Percentiles rank a stretch among this genome's conserved stretches.
Conservation (phyloP, 768 basidiomycete species). For the Mycena indigotica region DNA sequence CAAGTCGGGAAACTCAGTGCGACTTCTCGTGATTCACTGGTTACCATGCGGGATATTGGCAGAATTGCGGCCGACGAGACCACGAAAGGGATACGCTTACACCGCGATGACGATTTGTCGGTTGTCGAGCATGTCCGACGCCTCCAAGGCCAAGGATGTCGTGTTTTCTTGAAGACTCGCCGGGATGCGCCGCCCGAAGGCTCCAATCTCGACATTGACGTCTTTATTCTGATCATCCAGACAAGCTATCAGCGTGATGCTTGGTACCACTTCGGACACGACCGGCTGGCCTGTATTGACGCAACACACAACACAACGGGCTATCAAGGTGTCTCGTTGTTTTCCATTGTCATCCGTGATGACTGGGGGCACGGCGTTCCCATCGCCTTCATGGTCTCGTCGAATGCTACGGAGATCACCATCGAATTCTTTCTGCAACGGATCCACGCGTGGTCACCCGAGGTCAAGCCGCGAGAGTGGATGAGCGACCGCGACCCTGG, state of each 20-base stretch:
- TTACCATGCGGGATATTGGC: too few species aligned
- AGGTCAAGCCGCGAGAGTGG: background rate
- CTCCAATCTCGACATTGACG: constrained; percentile 2
- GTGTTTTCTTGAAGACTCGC: constrained; percentile 9
- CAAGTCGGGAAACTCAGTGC: too few species aligned
- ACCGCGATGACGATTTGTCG: too few species aligned
- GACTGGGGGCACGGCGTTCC: constrained; percentile 19
- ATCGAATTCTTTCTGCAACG: constrained; percentile 16
- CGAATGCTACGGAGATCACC: constrained; percentile 21
- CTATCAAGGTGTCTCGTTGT: constrained; percentile 5
- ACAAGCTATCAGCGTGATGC: constrained; percentile 5
- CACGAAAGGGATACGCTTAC: too few species aligned
- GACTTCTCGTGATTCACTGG: too few species aligned
- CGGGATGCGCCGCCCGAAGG: constrained; percentile 2
- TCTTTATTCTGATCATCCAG: constrained; percentile 9
- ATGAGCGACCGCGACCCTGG: constrained; percentile 4
- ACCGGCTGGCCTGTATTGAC: constrained; percentile 9
- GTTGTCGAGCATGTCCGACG: too few species aligned
- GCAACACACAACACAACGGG: constrained; percentile 15
- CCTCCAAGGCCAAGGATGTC: too few species aligned
- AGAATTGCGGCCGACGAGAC: too few species aligned
- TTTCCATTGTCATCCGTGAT: constrained; percentile 9
- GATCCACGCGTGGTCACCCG: background rate
- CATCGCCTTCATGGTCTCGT: constrained; percentile 23
- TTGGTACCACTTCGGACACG: background rate